These are phyloP conservation scores for Neocucurbitaria cava DNA, from an alignment of 2,329 filamentous ascomycete species.

Conservation along the genomic window DNA sequence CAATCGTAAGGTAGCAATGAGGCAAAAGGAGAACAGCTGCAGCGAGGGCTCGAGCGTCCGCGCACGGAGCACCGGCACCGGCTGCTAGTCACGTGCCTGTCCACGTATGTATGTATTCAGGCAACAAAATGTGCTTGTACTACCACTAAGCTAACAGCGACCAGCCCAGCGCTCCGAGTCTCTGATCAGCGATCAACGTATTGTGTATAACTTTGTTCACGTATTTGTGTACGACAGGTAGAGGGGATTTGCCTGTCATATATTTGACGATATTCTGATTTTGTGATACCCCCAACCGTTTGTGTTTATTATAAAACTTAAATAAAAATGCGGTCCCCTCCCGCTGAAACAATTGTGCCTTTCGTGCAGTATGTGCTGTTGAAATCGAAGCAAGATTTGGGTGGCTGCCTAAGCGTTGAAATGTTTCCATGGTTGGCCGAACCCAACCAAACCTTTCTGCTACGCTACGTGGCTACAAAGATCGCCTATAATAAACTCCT, in stretches of 20 bases:
- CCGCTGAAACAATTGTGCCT: background rate
- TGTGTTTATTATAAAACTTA: background rate
- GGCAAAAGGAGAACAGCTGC: too few species aligned
- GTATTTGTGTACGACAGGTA: background rate
- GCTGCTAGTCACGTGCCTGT: too few species aligned
- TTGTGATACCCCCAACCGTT: background rate
- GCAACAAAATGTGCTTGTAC: too few species aligned
- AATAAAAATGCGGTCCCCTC: background rate
- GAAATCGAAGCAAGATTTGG: background rate
- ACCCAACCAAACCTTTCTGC: background rate
- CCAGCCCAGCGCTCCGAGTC: too few species aligned
- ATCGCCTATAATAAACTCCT: background rate
- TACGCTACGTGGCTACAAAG: background rate
- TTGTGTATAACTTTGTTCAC: background rate
- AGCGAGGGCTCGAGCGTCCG: too few species aligned
- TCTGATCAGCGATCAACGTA: background rate
- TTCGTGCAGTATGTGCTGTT: background rate
- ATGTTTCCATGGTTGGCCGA: background rate
- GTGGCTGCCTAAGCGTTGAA: background rate
- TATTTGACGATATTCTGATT: background rate
- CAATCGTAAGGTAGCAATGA: too few species aligned
- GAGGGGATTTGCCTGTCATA: background rate
- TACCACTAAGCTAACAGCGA: too few species aligned
- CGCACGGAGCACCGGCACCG: too few species aligned
- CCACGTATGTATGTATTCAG: too few species aligned